Evolutionary conservation across 345 rosid species (phyloP), one percentile per base, ranked within the genome.

Genomic region (Ricinus communis): DNA sequence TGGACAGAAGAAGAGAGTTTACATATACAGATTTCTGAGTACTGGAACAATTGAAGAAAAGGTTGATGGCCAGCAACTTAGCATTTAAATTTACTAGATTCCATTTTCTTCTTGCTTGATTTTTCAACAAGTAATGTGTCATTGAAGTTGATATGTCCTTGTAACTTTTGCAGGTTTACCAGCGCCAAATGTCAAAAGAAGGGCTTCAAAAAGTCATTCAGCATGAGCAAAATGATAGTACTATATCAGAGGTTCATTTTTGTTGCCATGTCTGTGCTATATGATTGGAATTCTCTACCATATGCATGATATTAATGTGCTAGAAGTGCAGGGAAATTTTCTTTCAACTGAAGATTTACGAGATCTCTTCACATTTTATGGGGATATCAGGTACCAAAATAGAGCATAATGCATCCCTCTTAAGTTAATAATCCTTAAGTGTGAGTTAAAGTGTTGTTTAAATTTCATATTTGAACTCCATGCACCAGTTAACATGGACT

Each of bases 31-130:
- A 75, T 95, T 95, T 83, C 84, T 92, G 71, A 90, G 97, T 71
- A 83, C 97, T 9, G 99, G 97, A 82, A 95, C 99, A 54, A 95
- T 95, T 74, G 99, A 95, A 85, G 99, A 95, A 87, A 95, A 95
- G 96, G 99, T 95, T 55, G 53, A 65, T 56, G 56, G 30, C 36
- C 67, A 68, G 46, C 66, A 53, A 64, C 24, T 5, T 22, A 65
- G 65, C 40, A 62, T 60, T 47, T 58, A 12, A 9, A 62, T 65
- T 27, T 41, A 30, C 40, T 46, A 52, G 8, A 12, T 65, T 33
- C 65, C 40, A 13, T 25, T 62, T 70, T 50, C 46, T 65, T 61
- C 53, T 50, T 30, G 25, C 62, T 38, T 27, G 52, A 61, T 63
- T 45, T 58, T 66, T 46, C 33, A 68, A 68, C 22, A 47, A 69